These are phyloP conservation scores for Cordyceps farinosa DNA, from an alignment of 2,329 filamentous ascomycete species.

Conservation along the genomic window DNA sequence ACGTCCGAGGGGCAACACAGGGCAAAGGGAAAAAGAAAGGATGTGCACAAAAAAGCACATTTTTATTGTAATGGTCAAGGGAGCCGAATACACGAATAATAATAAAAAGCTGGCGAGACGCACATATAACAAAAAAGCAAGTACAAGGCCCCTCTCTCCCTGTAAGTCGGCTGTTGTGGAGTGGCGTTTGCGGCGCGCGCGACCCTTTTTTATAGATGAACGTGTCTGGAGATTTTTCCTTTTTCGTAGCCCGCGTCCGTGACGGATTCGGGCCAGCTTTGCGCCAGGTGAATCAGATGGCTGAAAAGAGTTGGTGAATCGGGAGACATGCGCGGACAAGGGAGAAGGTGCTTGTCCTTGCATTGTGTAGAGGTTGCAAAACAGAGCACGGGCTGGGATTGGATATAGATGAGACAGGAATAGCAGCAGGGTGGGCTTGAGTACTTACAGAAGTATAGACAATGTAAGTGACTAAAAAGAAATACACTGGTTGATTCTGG, in stretches of 20 bases:
- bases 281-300: not conserved
- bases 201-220: not conserved
- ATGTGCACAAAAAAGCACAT: not conserved
- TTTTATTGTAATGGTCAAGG: not conserved
- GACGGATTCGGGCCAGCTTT: not conserved
- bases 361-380: not conserved
- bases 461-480: too few species aligned
- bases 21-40: not conserved
- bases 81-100: not conserved
- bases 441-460: too few species aligned
- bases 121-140: not conserved
- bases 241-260: not conserved
- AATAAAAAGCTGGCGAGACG: not conserved
- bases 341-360: too few species aligned
- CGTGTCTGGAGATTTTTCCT: not conserved
- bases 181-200: not conserved
- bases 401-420: too few species aligned
- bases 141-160: not conserved
- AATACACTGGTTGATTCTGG: too few species aligned
- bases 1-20: too few species aligned
- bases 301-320: not conserved
- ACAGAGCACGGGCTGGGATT: not conserved
- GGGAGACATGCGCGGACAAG: not conserved
- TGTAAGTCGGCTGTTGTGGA: not conserved
- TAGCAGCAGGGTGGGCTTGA: too few species aligned